Evolutionary conservation across 2,329 filamentous ascomycete species (phyloP).

Genomic region (Penicillium decumbens): DNA sequence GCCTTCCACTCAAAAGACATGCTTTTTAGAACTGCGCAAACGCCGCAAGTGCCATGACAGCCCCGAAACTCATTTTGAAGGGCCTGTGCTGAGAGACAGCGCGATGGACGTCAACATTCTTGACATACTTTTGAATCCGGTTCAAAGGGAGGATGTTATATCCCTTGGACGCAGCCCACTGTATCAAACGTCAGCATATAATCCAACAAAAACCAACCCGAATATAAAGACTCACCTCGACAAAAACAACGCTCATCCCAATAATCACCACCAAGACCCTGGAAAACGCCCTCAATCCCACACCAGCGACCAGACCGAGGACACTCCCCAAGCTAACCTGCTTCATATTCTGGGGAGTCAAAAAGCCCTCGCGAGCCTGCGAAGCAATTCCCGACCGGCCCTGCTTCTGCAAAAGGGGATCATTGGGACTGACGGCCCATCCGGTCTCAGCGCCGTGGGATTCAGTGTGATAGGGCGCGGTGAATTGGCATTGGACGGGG

Average conservation of each 20-base stretch:
- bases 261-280: constrained; percentile 42
- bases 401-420: constrained; percentile 26
- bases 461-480: constrained; percentile 22
- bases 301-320: constrained; percentile 41
- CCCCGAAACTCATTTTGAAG: constrained; percentile 46
- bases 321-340: constrained; percentile 46
- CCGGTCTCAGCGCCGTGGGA: constrained; percentile 17
- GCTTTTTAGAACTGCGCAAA: constrained; percentile 40
- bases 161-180: constrained; percentile 46
- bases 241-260: constrained; percentile 42
- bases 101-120: constrained; percentile 37
- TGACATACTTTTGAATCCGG: constrained; percentile 41
- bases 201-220: not conserved
- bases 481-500: constrained; percentile 39
- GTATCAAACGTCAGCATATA: constrained; percentile 3
- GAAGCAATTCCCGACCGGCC: constrained; percentile 14
- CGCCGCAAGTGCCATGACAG: constrained; percentile 44
- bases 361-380: constrained; percentile 16
- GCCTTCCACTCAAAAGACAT: not conserved
- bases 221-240: constrained; percentile 36
- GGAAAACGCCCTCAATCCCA: constrained; percentile 44
- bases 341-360: constrained; percentile 37
- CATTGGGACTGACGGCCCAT: constrained; percentile 27
- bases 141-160: constrained; percentile 44
- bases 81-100: constrained; percentile 39